phyloP scores from a whole-genome alignment of 2,329 filamentous ascomycete genomes.

The Penicillium brasilianum region DNA sequence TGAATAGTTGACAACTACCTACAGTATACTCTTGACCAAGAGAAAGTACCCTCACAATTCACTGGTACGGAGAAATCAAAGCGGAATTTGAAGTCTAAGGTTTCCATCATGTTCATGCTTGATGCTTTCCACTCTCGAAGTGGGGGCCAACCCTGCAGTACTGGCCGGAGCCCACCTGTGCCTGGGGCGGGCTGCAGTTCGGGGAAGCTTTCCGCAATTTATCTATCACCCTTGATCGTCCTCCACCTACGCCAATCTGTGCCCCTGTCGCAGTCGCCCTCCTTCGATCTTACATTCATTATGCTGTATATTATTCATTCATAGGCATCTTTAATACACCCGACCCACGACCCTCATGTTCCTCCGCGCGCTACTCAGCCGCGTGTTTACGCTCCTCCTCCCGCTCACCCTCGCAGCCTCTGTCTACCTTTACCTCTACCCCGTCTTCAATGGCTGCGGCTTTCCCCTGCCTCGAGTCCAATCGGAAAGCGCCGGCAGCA shows the following conservation, averaged over 20 bases:
- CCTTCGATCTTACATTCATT: constrained; percentile 19
- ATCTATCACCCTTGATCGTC: constrained; percentile 4
- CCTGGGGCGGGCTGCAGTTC: background rate
- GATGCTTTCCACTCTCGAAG: background rate
- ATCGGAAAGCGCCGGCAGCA: constrained; percentile 3
- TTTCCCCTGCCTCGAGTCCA: constrained; percentile 65
- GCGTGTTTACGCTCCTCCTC: constrained; percentile 57
- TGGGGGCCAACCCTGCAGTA: background rate
- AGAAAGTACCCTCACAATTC: background rate
- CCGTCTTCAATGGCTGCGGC: constrained; percentile 76
- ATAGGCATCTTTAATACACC: constrained; percentile 14
- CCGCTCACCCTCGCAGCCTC: constrained; percentile 73
- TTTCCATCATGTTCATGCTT: background rate
- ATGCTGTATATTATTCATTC: constrained; percentile 28
- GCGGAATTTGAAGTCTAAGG: background rate
- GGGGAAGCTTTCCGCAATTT: constrained; percentile 10
- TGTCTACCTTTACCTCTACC: constrained; percentile 85
- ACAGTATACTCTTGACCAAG: no score
- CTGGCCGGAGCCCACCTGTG: background rate
- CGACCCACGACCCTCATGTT: constrained; percentile 51
- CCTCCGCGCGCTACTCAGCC: constrained; percentile 53
- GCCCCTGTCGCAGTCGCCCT: background rate
- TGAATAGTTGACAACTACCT: no score
- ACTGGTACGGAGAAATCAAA: background rate
- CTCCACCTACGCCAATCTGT: constrained; percentile 13